A percentile compares a stretch with the other conserved stretches of the same genome.
phyloP scores from a whole-genome alignment of 2,329 filamentous ascomycete genomes.

The Colletotrichum higginsianum region DNA sequence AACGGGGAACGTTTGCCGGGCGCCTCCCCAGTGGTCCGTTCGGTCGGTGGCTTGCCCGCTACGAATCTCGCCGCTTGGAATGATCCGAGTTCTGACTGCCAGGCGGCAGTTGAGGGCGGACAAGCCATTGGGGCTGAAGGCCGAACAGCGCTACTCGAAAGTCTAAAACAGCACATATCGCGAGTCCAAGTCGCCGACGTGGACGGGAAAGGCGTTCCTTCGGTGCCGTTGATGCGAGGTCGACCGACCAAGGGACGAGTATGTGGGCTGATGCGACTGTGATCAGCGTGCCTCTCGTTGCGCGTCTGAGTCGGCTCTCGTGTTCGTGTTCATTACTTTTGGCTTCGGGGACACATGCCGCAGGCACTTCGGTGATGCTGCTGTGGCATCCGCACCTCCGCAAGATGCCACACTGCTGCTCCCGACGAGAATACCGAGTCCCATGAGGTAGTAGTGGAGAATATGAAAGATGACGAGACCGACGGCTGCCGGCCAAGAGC shows the following conservation, averaged over 20 bases:
- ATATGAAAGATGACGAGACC: neutral
- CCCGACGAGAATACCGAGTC: neutral
- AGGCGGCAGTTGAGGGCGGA: neutral
- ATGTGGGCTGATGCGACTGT: neutral
- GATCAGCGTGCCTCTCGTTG: neutral
- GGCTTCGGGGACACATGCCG: neutral
- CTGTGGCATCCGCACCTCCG: neutral
- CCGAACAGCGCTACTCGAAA: neutral
- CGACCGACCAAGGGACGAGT: neutral
- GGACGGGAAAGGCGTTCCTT: neutral
- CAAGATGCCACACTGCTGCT: neutral
- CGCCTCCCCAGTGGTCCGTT: neutral
- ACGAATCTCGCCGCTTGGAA: neutral
- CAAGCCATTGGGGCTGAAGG: neutral
- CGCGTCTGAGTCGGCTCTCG: neutral
- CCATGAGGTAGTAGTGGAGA: no score
- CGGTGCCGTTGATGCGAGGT: neutral
- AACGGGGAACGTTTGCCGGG: slow-evolving; percentile 1
- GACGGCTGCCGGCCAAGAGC: neutral
- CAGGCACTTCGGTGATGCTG: neutral
- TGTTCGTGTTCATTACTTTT: neutral
- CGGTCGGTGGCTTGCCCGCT: neutral
- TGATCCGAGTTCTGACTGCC: neutral
- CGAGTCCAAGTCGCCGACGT: neutral
- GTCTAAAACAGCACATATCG: neutral